Percentiles rank a stretch among this genome's conserved stretches.
Conservation (phyloP, 352 stramenopile genomes). For the Saprolegnia parasitica region DNA sequence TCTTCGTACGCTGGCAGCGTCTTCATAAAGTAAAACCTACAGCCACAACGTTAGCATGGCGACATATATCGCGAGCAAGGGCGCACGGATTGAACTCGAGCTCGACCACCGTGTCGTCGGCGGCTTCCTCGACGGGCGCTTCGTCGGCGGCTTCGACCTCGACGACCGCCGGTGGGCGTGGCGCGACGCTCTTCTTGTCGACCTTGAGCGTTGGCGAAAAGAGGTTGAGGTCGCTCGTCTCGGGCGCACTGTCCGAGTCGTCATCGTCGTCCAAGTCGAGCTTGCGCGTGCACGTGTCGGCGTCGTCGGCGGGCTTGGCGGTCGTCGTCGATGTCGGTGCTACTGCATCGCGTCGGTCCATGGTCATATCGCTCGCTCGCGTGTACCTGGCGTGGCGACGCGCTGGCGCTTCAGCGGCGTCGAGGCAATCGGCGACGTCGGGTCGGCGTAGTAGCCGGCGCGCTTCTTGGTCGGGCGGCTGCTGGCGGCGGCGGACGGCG, state of each 20-base stretch:
- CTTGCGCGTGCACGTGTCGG: neutral
- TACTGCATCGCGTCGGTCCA: constrained; percentile 15
- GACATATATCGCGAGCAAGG: neutral
- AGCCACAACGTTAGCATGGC: neutral
- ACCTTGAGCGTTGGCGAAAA: constrained; percentile 73
- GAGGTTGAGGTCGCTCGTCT: constrained; percentile 43
- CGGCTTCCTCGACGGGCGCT: constrained; percentile 30
- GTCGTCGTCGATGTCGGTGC: constrained; percentile 4
- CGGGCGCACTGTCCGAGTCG: constrained; percentile 24
- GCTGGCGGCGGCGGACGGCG: neutral
- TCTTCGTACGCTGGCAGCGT: constrained; percentile 77
- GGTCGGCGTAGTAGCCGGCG: constrained; percentile 69
- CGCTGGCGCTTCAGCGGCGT: constrained; percentile 76
- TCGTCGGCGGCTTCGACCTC: constrained; percentile 35
- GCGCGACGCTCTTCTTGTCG: constrained; percentile 2
- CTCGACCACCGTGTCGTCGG: constrained; percentile 38
- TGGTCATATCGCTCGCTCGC: neutral
- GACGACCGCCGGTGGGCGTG: neutral
- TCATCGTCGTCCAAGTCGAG: constrained; percentile 20
- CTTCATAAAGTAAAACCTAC: constrained; percentile 86
- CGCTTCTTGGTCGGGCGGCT: neutral
- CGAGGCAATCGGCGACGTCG: constrained; percentile 74
- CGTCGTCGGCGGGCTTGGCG: constrained; percentile 14
- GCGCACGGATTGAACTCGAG: constrained; percentile 80
- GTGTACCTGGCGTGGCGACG: constrained; percentile 41